phyloP scores from a whole-genome alignment of 257 asterid species.

The Plantago elongata region DNA sequence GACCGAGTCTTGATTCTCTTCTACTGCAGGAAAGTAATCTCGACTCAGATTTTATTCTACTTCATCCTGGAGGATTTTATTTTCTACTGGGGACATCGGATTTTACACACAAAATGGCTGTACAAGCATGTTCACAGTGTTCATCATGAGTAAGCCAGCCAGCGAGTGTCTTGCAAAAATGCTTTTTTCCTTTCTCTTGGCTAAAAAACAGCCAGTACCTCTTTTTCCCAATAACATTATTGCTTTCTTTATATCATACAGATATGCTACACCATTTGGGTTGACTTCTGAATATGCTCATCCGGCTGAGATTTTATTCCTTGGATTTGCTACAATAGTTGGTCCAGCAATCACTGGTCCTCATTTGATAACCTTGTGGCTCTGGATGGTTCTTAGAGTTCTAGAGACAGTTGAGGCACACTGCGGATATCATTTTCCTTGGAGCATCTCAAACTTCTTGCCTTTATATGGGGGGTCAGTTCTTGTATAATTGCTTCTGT shows the following conservation, averaged over 20 bases:
- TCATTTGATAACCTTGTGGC: slow-evolving; percentile 88
- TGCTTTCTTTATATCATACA: slow-evolving; percentile 21
- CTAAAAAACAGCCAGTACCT: background rate
- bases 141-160: slow-evolving; percentile 85
- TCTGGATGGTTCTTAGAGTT: slow-evolving; percentile 97
- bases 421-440: slow-evolving; percentile 95
- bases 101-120: slow-evolving; percentile 97
- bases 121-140: slow-evolving; percentile 98
- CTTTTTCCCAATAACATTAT: slow-evolving; percentile 12
- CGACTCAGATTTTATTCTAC: slow-evolving; percentile 80
- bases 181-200: slow-evolving; percentile 7
- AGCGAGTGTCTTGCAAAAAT: slow-evolving; percentile 17
- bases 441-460: slow-evolving; percentile 90
- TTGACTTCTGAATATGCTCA: slow-evolving; percentile 99
- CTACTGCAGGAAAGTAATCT: slow-evolving; percentile 82
- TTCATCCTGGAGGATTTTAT: slow-evolving; percentile 90
- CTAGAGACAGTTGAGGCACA: slow-evolving; percentile 98
- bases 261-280: slow-evolving; percentile 99
- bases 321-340: slow-evolving; percentile 90
- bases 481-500: slow-evolving; percentile 6
- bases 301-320: slow-evolving; percentile 95
- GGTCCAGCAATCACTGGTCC: slow-evolving; percentile 99
- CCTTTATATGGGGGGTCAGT: slow-evolving; percentile 98
- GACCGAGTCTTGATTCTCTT: slow-evolving; percentile 18
- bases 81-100: slow-evolving; percentile 97